These are phyloP conservation scores for Mitragyna speciosa DNA, from an alignment of 257 asterid genomes.

Conservation along the genomic window DNA sequence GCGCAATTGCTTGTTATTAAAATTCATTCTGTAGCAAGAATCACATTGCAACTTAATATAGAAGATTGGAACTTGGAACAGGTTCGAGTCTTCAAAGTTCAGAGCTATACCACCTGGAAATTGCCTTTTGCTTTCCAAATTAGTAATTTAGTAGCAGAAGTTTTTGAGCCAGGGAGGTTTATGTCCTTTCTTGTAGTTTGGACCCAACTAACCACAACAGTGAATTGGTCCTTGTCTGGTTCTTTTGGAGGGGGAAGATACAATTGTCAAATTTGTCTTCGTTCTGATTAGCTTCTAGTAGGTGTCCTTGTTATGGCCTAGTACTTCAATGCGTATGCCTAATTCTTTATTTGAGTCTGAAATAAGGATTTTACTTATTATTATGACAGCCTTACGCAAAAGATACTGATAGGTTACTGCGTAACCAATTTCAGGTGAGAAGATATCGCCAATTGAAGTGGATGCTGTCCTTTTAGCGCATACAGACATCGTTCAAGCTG, in stretches of 20 bases:
- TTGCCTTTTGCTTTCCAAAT: neutral
- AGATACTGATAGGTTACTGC: neutral
- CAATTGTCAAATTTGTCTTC: too few relatives aligned
- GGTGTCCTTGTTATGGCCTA: neutral
- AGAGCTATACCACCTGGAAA: neutral
- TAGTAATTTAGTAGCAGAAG: neutral
- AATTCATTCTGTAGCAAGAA: neutral
- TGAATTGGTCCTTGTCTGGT: neutral
- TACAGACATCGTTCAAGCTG: slow-evolving; percentile 82
- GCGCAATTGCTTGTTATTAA: neutral
- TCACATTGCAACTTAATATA: neutral
- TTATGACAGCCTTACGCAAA: neutral
- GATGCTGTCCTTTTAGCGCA: slow-evolving; percentile 85
- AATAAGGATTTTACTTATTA: neutral
- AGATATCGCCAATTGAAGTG: slow-evolving; percentile 95
- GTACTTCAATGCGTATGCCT: neutral
- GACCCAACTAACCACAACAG: neutral
- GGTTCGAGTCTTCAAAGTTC: neutral
- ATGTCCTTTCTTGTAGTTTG: neutral
- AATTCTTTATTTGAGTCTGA: neutral
- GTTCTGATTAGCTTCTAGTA: neutral
- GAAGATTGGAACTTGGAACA: neutral
- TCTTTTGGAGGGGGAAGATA: too few relatives aligned
- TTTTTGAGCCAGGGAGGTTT: neutral
- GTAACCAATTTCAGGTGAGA: slow-evolving; percentile 62